Base-by-base conservation (phyloP, 2,329 filamentous ascomycete species). In the Beauveria rudraprayagi region DNA sequence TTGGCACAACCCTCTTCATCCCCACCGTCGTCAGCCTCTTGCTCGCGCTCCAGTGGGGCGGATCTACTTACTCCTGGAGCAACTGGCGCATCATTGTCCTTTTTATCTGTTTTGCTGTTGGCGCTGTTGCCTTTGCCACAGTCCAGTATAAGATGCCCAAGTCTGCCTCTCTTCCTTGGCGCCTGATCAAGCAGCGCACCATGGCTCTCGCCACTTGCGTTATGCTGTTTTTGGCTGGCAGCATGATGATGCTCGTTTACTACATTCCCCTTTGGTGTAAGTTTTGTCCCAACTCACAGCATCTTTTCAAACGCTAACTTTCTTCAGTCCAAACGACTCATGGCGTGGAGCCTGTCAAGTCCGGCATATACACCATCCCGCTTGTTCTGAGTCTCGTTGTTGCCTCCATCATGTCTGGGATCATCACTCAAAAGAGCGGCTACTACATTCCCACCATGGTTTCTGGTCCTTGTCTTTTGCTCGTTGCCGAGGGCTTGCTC, bases 21-120 rank as follows among this genome's bases (percentile, higher is more conserved):
- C 84, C 85, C 0, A 78, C 78, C 37, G 77, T 86, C 44, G 76
- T 86, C 16, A 84, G 78, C 63, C 80, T 88, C 43, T 71, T 88
- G 3, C 73, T 89, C 5, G 85, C 85, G 1, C 74, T 89, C 40
- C 82, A 88, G 66, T 88, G 84, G 84, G 83, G 83, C 56, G 83
- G 83, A 3, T 76, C 77, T 2, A 76, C 70, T 2, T 82, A 84
- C 65, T 63, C 73, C 0, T 86, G 83, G 83, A 72, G 69, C 44
- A 76, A 73, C 64, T 79, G 78, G 73, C 77, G 79, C 48, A 78
- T 84, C 59, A 78, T 85, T 54, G 65, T 80, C 8, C 73, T 86
- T n/a, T 76, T 86, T 9, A 73, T 78, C 48, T 64, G 83, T 10
- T 84, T 82, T 62, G 79, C 67, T 1, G 66, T 80, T 17, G 73